These are phyloP conservation scores for Fusarium avenaceum DNA, from an alignment of 2,329 filamentous ascomycete genomes.

Conservation along the genomic window DNA sequence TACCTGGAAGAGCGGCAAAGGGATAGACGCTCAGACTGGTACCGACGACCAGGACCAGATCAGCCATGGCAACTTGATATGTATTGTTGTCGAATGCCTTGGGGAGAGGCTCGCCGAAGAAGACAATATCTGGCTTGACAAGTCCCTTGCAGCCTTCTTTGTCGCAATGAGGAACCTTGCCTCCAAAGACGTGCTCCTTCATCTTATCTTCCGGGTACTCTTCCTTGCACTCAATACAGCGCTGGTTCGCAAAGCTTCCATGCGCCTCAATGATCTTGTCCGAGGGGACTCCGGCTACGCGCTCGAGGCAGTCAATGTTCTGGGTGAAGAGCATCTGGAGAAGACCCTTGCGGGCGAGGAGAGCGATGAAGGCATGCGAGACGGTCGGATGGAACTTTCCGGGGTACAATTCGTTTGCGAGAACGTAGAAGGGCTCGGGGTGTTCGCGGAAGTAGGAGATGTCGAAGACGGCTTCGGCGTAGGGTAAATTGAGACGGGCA, in stretches of 20 bases:
- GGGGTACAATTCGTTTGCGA: constrained; percentile 93
- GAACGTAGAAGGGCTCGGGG: constrained; percentile 89
- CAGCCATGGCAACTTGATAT: constrained; percentile 70
- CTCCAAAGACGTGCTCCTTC: constrained; percentile 74
- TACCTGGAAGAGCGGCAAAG: constrained; percentile 83
- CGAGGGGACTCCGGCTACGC: constrained; percentile 83
- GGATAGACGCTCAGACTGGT: constrained; percentile 90
- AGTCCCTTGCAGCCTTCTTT: constrained; percentile 76
- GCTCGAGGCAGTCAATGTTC: constrained; percentile 96
- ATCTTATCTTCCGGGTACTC: constrained; percentile 81
- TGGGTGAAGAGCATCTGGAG: constrained; percentile 93
- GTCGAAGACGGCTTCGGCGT: constrained; percentile 94
- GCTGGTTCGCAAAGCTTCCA: constrained; percentile 91
- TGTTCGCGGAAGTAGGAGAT: constrained; percentile 88
- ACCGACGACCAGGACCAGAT: constrained; percentile 87
- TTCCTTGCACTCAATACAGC: constrained; percentile 88
- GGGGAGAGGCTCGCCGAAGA: constrained; percentile 82
- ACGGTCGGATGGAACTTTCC: constrained; percentile 90
- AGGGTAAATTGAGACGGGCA: constrained; percentile 84
- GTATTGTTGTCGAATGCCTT: constrained; percentile 54
- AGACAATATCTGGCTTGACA: constrained; percentile 95
- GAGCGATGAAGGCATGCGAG: constrained; percentile 87
- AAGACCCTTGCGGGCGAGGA: constrained; percentile 83
- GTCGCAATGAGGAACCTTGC: constrained; percentile 78
- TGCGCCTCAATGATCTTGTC: constrained; percentile 93